Conservation (phyloP, 2,329 filamentous ascomycete genomes). For the Chaetomium sp. region DNA sequence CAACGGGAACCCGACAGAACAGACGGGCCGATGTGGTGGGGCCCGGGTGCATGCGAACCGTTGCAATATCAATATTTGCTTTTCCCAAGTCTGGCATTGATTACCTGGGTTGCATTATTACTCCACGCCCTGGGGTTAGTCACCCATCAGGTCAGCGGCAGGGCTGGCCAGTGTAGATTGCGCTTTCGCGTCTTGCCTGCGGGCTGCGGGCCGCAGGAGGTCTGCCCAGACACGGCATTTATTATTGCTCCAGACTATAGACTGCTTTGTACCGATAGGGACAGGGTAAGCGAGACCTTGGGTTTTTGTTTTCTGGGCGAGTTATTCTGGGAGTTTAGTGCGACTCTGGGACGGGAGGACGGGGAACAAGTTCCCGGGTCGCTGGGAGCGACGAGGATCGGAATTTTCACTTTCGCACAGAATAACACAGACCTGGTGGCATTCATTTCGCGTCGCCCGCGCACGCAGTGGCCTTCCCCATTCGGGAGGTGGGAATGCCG, state of each 20-base stretch:
- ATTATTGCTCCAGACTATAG: not conserved
- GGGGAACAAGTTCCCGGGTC: not conserved
- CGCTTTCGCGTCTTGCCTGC: not conserved
- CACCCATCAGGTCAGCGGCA: conserved; percentile 11
- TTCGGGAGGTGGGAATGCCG: not conserved
- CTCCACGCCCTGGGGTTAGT: not conserved
- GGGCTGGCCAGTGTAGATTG: not conserved
- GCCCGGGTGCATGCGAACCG: not conserved
- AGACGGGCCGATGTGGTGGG: conserved; percentile 17
- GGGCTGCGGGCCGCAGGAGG: conserved; percentile 1
- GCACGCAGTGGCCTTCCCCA: conserved; percentile 6
- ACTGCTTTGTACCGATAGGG: not conserved
- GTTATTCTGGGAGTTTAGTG: not conserved
- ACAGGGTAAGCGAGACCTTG: not conserved
- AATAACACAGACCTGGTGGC: not conserved
- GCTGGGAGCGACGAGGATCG: conserved; percentile 4
- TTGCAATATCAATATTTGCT: conserved; percentile 18
- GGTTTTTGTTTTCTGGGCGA: not conserved
- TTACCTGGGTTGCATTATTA: conserved; percentile 10
- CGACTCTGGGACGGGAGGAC: not conserved
- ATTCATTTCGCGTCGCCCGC: not conserved
- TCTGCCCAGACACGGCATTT: not conserved
- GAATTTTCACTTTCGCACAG: not conserved
- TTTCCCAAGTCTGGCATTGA: conserved; percentile 4
- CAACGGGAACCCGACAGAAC: not conserved